Evolutionary conservation across 495 filamentous ascomycete genomes (phyloP).

Genomic region (Aspergillus sparsus): DNA sequence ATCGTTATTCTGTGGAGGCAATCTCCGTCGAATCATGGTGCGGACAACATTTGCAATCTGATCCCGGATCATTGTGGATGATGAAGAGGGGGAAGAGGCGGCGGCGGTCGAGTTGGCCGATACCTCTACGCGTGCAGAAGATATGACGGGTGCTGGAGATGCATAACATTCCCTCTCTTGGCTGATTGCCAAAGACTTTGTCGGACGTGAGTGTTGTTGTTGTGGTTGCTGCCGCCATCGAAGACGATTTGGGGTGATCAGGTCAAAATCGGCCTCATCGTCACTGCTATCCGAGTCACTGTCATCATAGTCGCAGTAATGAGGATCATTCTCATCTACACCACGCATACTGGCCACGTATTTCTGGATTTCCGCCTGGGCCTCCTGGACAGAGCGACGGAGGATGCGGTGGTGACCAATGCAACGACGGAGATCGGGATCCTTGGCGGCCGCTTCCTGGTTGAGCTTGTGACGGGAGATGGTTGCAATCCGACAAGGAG

Average conservation of each 20-base stretch:
- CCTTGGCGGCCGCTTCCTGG: conserved; percentile 18
- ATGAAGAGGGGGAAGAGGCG: neutral
- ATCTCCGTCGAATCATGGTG: conserved; percentile 18
- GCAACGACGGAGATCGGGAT: conserved; percentile 32
- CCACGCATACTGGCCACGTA: conserved; percentile 15
- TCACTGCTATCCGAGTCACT: conserved; percentile 6
- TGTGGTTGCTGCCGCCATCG: neutral
- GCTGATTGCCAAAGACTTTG: too few species aligned
- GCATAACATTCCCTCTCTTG: too few species aligned
- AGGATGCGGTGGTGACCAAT: conserved; percentile 28
- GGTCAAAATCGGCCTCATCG: conserved; percentile 7
- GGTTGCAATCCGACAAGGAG: conserved; percentile 20
- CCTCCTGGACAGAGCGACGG: conserved; percentile 23
- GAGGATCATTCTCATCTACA: conserved; percentile 2
- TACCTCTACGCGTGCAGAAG: neutral
- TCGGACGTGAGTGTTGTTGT: neutral
- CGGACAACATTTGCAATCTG: conserved; percentile 20
- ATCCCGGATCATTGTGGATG: conserved; percentile 16
- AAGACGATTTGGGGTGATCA: neutral
- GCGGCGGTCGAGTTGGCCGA: neutral
- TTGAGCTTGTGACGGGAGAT: conserved; percentile 28
- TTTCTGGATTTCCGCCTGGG: conserved; percentile 22
- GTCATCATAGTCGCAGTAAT: conserved; percentile 3
- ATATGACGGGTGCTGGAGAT: neutral
- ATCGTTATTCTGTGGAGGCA: neutral